These are phyloP conservation scores for Alternaria ventricosa DNA, from an alignment of 2,329 filamentous ascomycete genomes.

Conservation along the genomic window DNA sequence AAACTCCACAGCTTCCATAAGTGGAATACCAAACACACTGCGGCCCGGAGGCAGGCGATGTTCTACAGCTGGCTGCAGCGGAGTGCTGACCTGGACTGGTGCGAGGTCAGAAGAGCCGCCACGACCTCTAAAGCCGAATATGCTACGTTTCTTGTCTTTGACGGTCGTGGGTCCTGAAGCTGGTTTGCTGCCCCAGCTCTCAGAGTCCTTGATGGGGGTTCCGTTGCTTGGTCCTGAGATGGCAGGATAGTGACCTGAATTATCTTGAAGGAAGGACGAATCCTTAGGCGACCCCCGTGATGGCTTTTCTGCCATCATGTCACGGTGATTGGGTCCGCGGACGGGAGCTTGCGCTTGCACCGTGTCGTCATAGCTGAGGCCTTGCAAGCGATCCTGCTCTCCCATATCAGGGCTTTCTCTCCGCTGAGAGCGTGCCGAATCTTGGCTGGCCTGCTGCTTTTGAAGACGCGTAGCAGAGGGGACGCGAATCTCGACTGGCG, in stretches of 20 bases:
- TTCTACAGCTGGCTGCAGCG: slow-evolving; percentile 22
- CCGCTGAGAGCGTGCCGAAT: slow-evolving; percentile 32
- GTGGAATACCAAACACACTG: slow-evolving; percentile 78
- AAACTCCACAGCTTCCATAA: slow-evolving; percentile 85
- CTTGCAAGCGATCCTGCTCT: slow-evolving; percentile 48
- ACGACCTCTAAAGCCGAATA: slow-evolving; percentile 70
- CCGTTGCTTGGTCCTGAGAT: slow-evolving; percentile 89
- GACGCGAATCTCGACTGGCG: slow-evolving; percentile 54
- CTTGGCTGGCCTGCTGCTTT: slow-evolving; percentile 49
- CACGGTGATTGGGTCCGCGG: slow-evolving; percentile 51
- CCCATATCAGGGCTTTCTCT: slow-evolving; percentile 51
- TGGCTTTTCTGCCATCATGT: slow-evolving; percentile 25
- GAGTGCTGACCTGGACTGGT: slow-evolving; percentile 39
- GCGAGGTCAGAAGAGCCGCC: slow-evolving; percentile 71
- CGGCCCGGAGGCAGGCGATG: slow-evolving; percentile 56
- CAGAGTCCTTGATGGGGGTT: slow-evolving; percentile 79
- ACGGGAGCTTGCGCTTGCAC: slow-evolving; percentile 64
- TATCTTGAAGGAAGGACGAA: slow-evolving; percentile 44
- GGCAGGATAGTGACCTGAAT: slow-evolving; percentile 45
- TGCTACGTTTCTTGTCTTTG: slow-evolving; percentile 80
- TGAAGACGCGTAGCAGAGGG: slow-evolving; percentile 40
- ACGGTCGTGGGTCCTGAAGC: slow-evolving; percentile 55
- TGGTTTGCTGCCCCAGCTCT: slow-evolving; percentile 82
- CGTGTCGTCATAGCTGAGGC: slow-evolving; percentile 64
- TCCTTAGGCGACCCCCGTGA: slow-evolving; percentile 40